Evolutionary conservation across 352 stramenopile species (phyloP).

Genomic region (Phytophthora pseudosyringae): DNA sequence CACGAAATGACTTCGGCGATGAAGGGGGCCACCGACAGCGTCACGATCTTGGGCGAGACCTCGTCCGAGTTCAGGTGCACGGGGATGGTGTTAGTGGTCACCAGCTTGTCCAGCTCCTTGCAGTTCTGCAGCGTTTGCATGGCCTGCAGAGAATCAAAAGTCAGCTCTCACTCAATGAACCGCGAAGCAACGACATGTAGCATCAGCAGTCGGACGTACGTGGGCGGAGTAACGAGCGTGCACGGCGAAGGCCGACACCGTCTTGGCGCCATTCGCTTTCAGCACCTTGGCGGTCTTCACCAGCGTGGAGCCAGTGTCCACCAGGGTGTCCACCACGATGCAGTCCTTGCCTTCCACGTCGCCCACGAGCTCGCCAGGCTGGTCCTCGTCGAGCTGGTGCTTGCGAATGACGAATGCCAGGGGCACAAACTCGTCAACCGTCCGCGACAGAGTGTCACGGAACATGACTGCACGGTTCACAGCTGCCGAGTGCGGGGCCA

Average conservation of each 20-base stretch:
- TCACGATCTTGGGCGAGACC: conserved; percentile 77
- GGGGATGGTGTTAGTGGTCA: conserved; percentile 89
- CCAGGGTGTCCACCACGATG: conserved; percentile 88
- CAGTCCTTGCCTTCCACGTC: conserved; percentile 85
- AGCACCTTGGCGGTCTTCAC: conserved; percentile 85
- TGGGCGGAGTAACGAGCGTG: conserved; percentile 84
- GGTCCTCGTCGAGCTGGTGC: conserved; percentile 75
- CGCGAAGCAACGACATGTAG: not conserved
- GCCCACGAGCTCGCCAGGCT: conserved; percentile 77
- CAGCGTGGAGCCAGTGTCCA: conserved; percentile 86
- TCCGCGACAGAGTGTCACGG: conserved; percentile 82
- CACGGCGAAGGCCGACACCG: conserved; percentile 83
- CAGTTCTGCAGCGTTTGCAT: conserved; percentile 67
- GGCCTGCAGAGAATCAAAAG: conserved; percentile 37
- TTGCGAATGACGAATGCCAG: conserved; percentile 88
- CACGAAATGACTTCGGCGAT: conserved; percentile 90
- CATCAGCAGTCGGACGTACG: conserved; percentile 42
- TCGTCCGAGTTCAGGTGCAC: conserved; percentile 39
- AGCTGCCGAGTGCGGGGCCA: conserved; percentile 83
- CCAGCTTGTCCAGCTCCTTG: conserved; percentile 80
- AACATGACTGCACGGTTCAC: conserved; percentile 82
- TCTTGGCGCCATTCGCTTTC: conserved; percentile 79
- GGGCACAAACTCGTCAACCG: conserved; percentile 77
- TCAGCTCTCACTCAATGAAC: not conserved
- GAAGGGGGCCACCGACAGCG: conserved; percentile 85